Conservation (phyloP, 2,329 filamentous ascomycete species). For the Lecanicillium sp. region DNA sequence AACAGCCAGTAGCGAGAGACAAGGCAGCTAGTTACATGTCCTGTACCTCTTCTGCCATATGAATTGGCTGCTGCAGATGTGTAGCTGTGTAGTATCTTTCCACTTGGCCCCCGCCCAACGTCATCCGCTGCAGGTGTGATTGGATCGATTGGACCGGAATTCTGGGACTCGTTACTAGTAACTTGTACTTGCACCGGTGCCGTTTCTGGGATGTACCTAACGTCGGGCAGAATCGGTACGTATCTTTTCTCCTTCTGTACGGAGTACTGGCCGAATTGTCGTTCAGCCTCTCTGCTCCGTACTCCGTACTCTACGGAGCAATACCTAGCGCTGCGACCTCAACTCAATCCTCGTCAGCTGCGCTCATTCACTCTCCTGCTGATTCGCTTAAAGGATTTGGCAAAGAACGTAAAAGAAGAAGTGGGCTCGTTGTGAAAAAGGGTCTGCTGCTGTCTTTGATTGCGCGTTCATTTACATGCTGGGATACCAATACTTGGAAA, state of each 20-base stretch:
- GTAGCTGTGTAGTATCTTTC: not conserved
- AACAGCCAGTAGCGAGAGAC: not conserved
- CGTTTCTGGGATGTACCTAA: too few relatives aligned
- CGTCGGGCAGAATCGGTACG: not conserved
- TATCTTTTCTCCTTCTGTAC: not conserved
- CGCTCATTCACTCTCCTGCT: too few relatives aligned
- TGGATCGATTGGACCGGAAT: slow-evolving; percentile 10
- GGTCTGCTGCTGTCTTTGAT: not conserved
- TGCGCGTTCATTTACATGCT: too few relatives aligned
- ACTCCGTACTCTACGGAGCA: too few relatives aligned
- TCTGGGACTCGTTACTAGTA: slow-evolving; percentile 9
- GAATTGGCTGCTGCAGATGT: not conserved
- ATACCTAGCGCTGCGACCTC: too few relatives aligned
- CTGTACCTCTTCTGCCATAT: not conserved
- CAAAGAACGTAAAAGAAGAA: too few relatives aligned
- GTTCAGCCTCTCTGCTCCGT: too few relatives aligned
- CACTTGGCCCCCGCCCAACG: not conserved
- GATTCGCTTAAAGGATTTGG: too few relatives aligned
- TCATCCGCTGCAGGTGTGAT: slow-evolving; percentile 1
- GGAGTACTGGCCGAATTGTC: too few relatives aligned
- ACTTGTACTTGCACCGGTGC: too few relatives aligned
- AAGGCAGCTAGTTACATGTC: not conserved
- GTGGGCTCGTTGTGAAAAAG: not conserved
- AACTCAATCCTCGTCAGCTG: too few relatives aligned
- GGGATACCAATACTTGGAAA: too few relatives aligned